Evolutionary conservation across 768 basidiomycete genomes (phyloP).

Genomic region (Ramaria sp.): DNA sequence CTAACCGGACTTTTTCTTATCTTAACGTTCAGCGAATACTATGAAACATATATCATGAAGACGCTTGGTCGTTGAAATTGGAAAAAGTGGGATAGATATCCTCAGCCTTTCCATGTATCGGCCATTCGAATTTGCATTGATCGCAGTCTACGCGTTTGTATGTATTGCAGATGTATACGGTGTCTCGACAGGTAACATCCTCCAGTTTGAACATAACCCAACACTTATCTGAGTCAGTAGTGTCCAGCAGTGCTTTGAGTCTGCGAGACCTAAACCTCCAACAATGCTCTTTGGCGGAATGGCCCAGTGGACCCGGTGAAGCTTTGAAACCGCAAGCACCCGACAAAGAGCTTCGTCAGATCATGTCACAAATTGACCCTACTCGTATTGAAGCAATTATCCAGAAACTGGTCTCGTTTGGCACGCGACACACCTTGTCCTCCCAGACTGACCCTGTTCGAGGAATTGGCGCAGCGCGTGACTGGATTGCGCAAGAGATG

Average conservation of each 20-base stretch:
- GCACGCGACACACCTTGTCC: conserved; percentile 43
- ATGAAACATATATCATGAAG: no score
- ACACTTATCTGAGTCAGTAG: not conserved
- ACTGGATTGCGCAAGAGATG: conserved; percentile 45
- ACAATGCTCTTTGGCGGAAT: conserved; percentile 21
- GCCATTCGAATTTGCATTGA: no score
- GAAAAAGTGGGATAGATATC: no score
- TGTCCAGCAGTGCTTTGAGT: not conserved
- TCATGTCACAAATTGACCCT: conserved; percentile 37
- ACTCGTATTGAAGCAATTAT: conserved; percentile 36
- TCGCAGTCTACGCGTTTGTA: not conserved
- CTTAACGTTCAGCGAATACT: not conserved
- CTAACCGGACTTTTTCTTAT: not conserved
- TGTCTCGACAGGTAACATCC: not conserved
- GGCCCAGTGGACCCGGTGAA: conserved; percentile 41
- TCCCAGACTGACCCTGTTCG: conserved; percentile 41
- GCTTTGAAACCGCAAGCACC: conserved; percentile 32
- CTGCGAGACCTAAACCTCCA: conserved; percentile 5
- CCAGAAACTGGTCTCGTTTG: conserved; percentile 42
- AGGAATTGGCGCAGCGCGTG: conserved; percentile 44
- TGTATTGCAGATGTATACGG: not conserved
- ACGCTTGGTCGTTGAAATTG: no score
- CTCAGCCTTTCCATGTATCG: no score
- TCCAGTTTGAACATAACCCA: not conserved
- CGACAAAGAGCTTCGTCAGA: conserved; percentile 31